A percentile compares a stretch with the other conserved stretches of the same genome.
phyloP scores from a whole-genome alignment of 1,139 yeast genomes.

The Zhuliangozyma parablackwelliae region DNA sequence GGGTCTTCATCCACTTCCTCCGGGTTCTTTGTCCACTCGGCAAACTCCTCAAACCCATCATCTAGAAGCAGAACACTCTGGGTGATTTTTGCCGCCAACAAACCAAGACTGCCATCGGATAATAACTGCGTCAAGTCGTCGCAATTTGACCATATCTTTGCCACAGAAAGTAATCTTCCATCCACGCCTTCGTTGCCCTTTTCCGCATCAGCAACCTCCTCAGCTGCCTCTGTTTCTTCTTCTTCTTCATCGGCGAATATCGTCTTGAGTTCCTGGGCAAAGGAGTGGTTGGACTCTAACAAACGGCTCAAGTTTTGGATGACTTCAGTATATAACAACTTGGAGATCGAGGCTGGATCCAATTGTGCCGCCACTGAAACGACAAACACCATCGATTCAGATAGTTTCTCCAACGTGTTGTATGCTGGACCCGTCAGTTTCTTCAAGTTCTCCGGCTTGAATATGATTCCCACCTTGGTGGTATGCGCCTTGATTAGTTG shows the following conservation, averaged over 20 bases:
- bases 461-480: slow-evolving; percentile 74
- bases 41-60: slow-evolving; percentile 63
- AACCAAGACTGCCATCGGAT: slow-evolving; percentile 47
- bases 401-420: slow-evolving; percentile 47
- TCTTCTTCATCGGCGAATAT: slow-evolving; percentile 9
- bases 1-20: slow-evolving; percentile 42
- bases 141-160: slow-evolving; percentile 61
- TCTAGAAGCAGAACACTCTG: slow-evolving; percentile 46
- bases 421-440: slow-evolving; percentile 43
- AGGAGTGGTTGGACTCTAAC: slow-evolving; percentile 5
- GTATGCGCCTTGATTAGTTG: slow-evolving; percentile 69
- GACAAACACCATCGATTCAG: slow-evolving; percentile 41
- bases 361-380: slow-evolving; percentile 46
- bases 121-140: slow-evolving; percentile 39
- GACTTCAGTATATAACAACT: slow-evolving; percentile 38
- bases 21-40: slow-evolving; percentile 65
- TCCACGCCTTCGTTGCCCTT: slow-evolving; percentile 10
- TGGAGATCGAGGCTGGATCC: slow-evolving; percentile 31
- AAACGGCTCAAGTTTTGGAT: slow-evolving; percentile 13
- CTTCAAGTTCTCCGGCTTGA: slow-evolving; percentile 52
- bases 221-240: slow-evolving; percentile 11
- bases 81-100: slow-evolving; percentile 43
- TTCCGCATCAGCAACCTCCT: not conserved
- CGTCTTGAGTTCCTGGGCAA: slow-evolving; percentile 19
- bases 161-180: slow-evolving; percentile 53